Base-by-base conservation (phyloP, 2,329 filamentous ascomycete genomes). In the Aspergillus arachidicola region DNA sequence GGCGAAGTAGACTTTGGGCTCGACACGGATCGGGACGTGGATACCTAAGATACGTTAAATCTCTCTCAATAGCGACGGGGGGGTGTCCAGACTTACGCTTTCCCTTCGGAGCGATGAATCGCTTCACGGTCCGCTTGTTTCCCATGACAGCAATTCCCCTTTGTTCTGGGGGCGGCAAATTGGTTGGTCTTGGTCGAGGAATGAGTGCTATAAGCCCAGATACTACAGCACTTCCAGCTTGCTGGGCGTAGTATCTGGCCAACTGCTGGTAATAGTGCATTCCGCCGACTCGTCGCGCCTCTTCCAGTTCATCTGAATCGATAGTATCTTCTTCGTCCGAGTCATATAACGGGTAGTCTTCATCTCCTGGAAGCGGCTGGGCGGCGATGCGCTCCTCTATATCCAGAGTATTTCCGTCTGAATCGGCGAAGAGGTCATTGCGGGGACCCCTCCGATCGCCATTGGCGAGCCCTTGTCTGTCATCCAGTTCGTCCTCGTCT, bases 1-100 rank as follows among this genome's bases (percentile, higher is more conserved):
- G 26, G 95, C 95, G 75, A 99, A 97, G 78, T 93, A 97, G 57
- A 99, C 95, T 81, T 99, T 99, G 38, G 95, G 95, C 79, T 99
- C 95, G 38, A 99, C 94, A 56, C 95, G 89, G 60, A 98, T 90
- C 16, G 94, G 94, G 28, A 99, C 95, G 73, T 98, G 94, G 63
- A 99, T 98, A 77, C 92, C 92, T 87, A 84, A 76, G 21, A 50
- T 19, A 5, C 19, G 61, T 72, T 61, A 71, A 63, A 48, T 21
- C 21, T 11, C 26, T n/a, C 12, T 21, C 23, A 14, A 51, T 28
- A n/a, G 43, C 3, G 6, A 11, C 16, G 19, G 21, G 23, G 23
- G 23, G 23, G 32, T 11, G 14, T 12, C 23, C 26, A 60, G n/a
- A 70, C 78, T 73, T 73, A 80, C 82, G 80, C 83, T 79, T 88